These are phyloP conservation scores for Microbotryomycetes sp. DNA, from an alignment of 1,284 basidiomycete species.

Conservation along the genomic window DNA sequence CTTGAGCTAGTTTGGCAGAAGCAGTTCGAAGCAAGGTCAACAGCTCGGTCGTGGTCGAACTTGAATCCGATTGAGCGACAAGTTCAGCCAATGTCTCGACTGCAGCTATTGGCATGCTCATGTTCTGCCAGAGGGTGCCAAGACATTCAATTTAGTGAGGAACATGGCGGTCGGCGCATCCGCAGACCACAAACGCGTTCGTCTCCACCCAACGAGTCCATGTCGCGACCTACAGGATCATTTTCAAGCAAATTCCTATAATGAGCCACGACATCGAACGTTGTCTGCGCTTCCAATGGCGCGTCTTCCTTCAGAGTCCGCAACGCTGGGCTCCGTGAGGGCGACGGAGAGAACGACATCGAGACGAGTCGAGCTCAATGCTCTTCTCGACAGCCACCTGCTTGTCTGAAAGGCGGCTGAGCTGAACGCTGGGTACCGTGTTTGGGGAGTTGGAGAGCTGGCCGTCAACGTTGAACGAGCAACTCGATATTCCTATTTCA, in stretches of 20 bases:
- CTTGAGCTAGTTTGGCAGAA: constrained; percentile 58
- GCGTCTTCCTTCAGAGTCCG: constrained; percentile 3
- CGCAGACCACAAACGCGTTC: neutral
- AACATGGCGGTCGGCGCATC: neutral
- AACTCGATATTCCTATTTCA: too few relatives aligned
- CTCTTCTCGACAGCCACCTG: too few relatives aligned
- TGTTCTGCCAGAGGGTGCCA: constrained; percentile 46
- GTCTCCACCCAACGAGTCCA: neutral
- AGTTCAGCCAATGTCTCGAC: constrained; percentile 73
- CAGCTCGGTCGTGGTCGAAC: constrained; percentile 85
- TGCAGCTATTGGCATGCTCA: constrained; percentile 80
- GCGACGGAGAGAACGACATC: neutral
- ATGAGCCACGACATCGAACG: constrained; percentile 25
- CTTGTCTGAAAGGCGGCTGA: too few relatives aligned
- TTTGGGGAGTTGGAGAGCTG: too few relatives aligned
- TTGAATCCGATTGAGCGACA: constrained; percentile 61
- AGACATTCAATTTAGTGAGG: too few relatives aligned
- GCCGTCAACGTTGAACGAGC: too few relatives aligned
- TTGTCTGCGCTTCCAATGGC: neutral
- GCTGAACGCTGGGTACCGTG: too few relatives aligned
- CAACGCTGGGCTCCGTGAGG: neutral
- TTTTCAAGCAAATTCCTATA: constrained; percentile 27
- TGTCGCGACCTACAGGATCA: constrained; percentile 26
- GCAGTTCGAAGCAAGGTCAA: constrained; percentile 72
- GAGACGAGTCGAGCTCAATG: too few relatives aligned